phyloP scores from a whole-genome alignment of 768 basidiomycete genomes.

The Zangia roseola region DNA sequence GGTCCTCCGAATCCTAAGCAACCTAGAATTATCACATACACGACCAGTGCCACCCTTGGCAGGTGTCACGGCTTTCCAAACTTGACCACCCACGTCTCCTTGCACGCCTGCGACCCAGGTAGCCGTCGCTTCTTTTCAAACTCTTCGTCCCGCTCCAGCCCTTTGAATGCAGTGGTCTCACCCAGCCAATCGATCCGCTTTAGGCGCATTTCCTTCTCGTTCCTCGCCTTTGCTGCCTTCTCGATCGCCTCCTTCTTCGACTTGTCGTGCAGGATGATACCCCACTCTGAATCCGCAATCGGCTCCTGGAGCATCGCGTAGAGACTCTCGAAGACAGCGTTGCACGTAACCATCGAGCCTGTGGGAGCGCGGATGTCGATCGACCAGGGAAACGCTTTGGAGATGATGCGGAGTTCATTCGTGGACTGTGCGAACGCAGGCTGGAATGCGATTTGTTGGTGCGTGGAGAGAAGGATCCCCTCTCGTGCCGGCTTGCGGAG shows the following conservation, averaged over 20 bases:
- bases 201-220: slow-evolving; percentile 32
- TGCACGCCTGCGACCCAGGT: slow-evolving; percentile 40
- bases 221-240: slow-evolving; percentile 49
- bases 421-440: slow-evolving; percentile 38
- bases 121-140: slow-evolving; percentile 50
- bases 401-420: slow-evolving; percentile 49
- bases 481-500: slow-evolving; percentile 42
- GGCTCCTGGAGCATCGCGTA: slow-evolving; percentile 48
- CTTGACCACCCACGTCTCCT: slow-evolving; percentile 63
- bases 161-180: slow-evolving; percentile 55
- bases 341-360: slow-evolving; percentile 42
- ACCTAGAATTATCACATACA: neutral
- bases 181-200: slow-evolving; percentile 68
- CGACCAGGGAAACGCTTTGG: slow-evolving; percentile 63
- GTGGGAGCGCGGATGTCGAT: slow-evolving; percentile 48
- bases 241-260: slow-evolving; percentile 45
- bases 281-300: slow-evolving; percentile 69
- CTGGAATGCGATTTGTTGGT: slow-evolving; percentile 36
- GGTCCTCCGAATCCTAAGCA: neutral
- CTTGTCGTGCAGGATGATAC: slow-evolving; percentile 45
- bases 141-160: slow-evolving; percentile 59
- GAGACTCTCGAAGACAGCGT: slow-evolving; percentile 55
- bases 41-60: neutral
- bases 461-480: slow-evolving; percentile 43
- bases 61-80: slow-evolving; percentile 33